phyloP scores from a whole-genome alignment of 1,139 yeast genomes.

The Candida buenavistaensis region DNA sequence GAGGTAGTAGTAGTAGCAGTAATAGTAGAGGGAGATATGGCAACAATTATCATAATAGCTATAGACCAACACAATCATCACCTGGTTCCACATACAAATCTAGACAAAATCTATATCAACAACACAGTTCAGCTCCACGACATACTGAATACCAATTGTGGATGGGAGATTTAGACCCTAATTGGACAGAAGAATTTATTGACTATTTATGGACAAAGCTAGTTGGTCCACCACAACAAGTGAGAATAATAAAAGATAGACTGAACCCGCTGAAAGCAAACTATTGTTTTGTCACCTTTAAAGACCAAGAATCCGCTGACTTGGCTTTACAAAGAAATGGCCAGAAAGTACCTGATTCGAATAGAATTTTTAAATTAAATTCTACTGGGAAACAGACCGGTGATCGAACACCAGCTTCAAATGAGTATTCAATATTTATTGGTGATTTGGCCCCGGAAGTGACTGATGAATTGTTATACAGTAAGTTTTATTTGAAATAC shows the following conservation, averaged over 20 bases:
- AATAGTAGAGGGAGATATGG: slow-evolving; percentile 4
- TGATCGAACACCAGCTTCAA: slow-evolving; percentile 24
- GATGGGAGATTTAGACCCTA: slow-evolving; percentile 95
- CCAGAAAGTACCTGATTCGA: slow-evolving; percentile 57
- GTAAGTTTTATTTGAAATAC: slow-evolving; percentile 68
- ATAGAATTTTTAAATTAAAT: slow-evolving; percentile 67
- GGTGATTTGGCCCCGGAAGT: slow-evolving; percentile 83
- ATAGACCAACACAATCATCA: slow-evolving; percentile 5
- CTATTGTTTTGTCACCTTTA: slow-evolving; percentile 86
- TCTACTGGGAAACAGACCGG: slow-evolving; percentile 69
- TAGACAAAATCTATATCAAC: slow-evolving; percentile 16
- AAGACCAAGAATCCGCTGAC: slow-evolving; percentile 63
- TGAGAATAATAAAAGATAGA: slow-evolving; percentile 42
- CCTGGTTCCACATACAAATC: slow-evolving; percentile 12
- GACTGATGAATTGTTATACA: slow-evolving; percentile 67
- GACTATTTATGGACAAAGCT: slow-evolving; percentile 60
- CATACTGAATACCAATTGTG: slow-evolving; percentile 46
- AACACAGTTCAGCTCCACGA: slow-evolving; percentile 8
- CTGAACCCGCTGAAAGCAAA: slow-evolving; percentile 24
- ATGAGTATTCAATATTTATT: slow-evolving; percentile 47
- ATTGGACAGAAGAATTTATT: slow-evolving; percentile 75
- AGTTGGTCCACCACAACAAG: slow-evolving; percentile 38
- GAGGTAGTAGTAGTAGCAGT: slow-evolving; percentile 4
- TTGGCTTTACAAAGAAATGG: slow-evolving; percentile 74
- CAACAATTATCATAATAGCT: neutral